A percentile compares a stretch with the other conserved stretches of the same genome.
Evolutionary conservation across 2,329 filamentous ascomycete genomes (phyloP).

Genomic region (Cryphonectria naterciae): DNA sequence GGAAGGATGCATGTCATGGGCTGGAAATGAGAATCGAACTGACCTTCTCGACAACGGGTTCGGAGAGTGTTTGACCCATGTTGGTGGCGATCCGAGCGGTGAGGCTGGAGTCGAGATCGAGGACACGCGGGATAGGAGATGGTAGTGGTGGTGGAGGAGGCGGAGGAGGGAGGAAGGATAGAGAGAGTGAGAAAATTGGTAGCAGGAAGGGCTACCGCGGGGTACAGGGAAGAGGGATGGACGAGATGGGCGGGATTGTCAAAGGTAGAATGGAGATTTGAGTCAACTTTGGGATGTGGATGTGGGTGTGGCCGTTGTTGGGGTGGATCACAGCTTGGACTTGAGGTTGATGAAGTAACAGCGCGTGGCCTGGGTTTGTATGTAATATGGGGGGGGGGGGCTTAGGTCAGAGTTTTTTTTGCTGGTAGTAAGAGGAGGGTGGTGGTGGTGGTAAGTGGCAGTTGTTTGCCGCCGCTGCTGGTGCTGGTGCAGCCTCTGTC

Average conservation of each 20-base stretch:
- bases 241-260: slow-evolving; percentile 21
- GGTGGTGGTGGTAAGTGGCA: not conserved
- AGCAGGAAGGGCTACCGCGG: slow-evolving; percentile 25
- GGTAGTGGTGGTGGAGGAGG: not conserved
- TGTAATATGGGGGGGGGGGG: not conserved
- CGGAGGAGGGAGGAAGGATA: not conserved
- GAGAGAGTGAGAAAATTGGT: slow-evolving; percentile 13
- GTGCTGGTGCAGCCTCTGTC: not conserved
- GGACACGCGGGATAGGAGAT: not conserved
- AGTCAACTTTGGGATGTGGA: slow-evolving; percentile 7
- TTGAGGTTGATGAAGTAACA: not conserved
- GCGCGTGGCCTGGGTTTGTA: not conserved
- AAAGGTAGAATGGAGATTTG: slow-evolving; percentile 13
- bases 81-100: slow-evolving; percentile 38
- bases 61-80: slow-evolving; percentile 99
- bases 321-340: slow-evolving; percentile 13
- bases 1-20: not conserved
- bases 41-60: slow-evolving; percentile 99
- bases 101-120: not conserved
- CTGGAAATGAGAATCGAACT: slow-evolving; percentile 38
- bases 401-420: slow-evolving; percentile 26
- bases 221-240: slow-evolving; percentile 28
- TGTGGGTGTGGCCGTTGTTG: not conserved
- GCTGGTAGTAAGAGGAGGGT: not conserved
- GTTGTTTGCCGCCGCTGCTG: not conserved